These are phyloP conservation scores for Blumeriella jaapii DNA, from an alignment of 2,329 filamentous ascomycete genomes.

Conservation along the genomic window DNA sequence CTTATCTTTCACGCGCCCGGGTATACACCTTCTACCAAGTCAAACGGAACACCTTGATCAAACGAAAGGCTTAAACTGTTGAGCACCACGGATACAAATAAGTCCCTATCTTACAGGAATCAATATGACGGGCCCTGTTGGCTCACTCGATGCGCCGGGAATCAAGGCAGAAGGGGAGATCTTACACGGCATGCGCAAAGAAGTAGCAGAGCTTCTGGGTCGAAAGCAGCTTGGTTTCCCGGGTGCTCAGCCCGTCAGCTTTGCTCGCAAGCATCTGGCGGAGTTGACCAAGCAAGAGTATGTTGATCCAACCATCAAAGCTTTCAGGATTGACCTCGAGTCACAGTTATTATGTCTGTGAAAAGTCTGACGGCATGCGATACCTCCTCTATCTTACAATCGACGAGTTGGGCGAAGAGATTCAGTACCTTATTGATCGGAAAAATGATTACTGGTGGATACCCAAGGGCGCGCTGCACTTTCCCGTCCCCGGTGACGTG, in stretches of 20 bases:
- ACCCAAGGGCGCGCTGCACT: slow-evolving; percentile 57
- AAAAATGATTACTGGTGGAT: slow-evolving; percentile 96
- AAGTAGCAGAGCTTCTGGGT: slow-evolving; percentile 66
- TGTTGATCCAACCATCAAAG: slow-evolving; percentile 19
- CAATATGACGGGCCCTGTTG: slow-evolving; percentile 16
- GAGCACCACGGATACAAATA: neutral
- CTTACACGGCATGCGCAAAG: slow-evolving; percentile 50
- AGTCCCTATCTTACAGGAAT: neutral
- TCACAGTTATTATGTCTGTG: slow-evolving; percentile 81
- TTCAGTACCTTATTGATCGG: slow-evolving; percentile 90
- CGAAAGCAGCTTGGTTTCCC: slow-evolving; percentile 63
- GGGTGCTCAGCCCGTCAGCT: slow-evolving; percentile 89
- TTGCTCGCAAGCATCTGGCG: slow-evolving; percentile 68
- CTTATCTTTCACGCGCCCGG: neutral
- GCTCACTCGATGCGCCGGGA: slow-evolving; percentile 45
- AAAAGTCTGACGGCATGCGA: slow-evolving; percentile 93
- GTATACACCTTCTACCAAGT: neutral
- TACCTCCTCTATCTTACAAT: slow-evolving; percentile 84
- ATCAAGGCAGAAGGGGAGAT: slow-evolving; percentile 52
- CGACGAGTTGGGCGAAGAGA: slow-evolving; percentile 50
- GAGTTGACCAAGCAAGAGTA: slow-evolving; percentile 72
- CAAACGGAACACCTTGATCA: neutral
- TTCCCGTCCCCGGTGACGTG: slow-evolving; percentile 58
- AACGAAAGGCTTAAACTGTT: neutral
- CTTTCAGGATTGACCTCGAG: slow-evolving; percentile 8